phyloP scores from a whole-genome alignment of 2,329 filamentous ascomycete genomes.

The Calonectria montana region DNA sequence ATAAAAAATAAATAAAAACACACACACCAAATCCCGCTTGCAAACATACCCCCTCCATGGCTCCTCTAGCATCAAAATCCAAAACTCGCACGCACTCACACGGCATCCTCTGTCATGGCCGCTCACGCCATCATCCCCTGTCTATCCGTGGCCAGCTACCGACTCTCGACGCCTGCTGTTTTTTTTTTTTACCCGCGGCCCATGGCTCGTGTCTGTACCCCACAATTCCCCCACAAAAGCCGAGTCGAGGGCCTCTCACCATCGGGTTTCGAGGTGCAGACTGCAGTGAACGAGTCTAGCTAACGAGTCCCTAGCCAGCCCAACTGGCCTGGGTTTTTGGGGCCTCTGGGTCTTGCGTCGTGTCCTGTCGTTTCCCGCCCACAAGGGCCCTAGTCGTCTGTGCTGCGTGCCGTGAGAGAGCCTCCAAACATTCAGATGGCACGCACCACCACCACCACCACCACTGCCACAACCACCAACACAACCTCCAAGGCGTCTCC shows the following conservation, averaged over 20 bases:
- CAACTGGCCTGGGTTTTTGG: neutral
- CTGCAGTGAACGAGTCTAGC: neutral
- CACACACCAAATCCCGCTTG: neutral
- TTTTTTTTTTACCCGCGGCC: slow-evolving; percentile 19
- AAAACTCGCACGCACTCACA: neutral
- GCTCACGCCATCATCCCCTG: neutral
- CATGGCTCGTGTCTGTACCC: slow-evolving; percentile 18
- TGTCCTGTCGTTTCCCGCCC: neutral
- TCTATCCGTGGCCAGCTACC: slow-evolving; percentile 12
- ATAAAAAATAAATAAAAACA: neutral
- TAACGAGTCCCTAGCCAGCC: slow-evolving; percentile 1
- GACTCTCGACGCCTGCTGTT: neutral
- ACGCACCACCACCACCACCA: slow-evolving; percentile 17
- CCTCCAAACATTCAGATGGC: slow-evolving; percentile 16
- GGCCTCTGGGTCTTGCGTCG: neutral
- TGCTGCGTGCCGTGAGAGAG: slow-evolving; percentile 3
- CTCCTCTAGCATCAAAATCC: neutral
- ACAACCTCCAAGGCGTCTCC: neutral
- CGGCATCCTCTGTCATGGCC: neutral
- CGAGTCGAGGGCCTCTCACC: slow-evolving; percentile 7
- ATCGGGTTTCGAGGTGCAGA: neutral
- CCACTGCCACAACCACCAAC: neutral
- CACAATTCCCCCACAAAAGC: slow-evolving; percentile 25
- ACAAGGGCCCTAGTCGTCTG: neutral
- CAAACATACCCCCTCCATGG: neutral